These are phyloP conservation scores for Hypoxylon lenormandii DNA, from an alignment of 495 filamentous ascomycete species.

Conservation along the genomic window DNA sequence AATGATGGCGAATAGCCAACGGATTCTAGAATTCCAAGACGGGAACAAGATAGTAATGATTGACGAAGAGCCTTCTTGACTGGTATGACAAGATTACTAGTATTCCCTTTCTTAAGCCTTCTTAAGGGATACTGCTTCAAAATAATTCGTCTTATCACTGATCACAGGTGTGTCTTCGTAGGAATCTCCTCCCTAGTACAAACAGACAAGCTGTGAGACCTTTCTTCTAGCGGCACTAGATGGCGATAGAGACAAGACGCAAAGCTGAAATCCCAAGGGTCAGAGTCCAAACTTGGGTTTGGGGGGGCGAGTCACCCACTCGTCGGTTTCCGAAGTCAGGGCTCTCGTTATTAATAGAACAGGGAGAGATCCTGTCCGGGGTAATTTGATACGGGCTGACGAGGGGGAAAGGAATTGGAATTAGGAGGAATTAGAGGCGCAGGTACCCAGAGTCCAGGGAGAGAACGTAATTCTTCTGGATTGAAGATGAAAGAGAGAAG, in stretches of 20 bases:
- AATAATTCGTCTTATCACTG: constrained; percentile 14
- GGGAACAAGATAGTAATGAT: constrained; percentile 38
- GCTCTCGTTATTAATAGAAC: constrained; percentile 45
- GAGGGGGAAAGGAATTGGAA: constrained; percentile 23
- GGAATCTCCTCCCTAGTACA: constrained; percentile 15
- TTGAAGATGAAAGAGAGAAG: neutral
- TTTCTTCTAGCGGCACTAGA: constrained; percentile 4
- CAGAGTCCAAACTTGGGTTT: constrained; percentile 20
- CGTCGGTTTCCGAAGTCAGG: constrained; percentile 18
- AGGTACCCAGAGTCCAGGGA: constrained; percentile 13
- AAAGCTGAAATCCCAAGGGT: constrained; percentile 14
- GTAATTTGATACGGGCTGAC: constrained; percentile 22
- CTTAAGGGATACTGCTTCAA: constrained; percentile 1
- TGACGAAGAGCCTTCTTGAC: constrained; percentile 20
- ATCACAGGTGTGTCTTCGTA: constrained; percentile 24
- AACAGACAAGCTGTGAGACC: constrained; percentile 11
- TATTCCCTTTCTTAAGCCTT: constrained; percentile 17
- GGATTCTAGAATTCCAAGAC: constrained; percentile 31
- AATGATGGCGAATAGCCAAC: constrained; percentile 4
- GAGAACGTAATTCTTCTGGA: neutral
- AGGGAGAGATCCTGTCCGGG: constrained; percentile 23
- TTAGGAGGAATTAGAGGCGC: constrained; percentile 28
- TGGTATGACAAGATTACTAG: constrained; percentile 43
- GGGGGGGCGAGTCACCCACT: constrained; percentile 6
- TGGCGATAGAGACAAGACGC: constrained; percentile 7